A percentile compares a stretch with the other conserved stretches of the same genome.
These are phyloP conservation scores for Rubia balearica DNA, from an alignment of 305 asterid species.

Conservation along the genomic window DNA sequence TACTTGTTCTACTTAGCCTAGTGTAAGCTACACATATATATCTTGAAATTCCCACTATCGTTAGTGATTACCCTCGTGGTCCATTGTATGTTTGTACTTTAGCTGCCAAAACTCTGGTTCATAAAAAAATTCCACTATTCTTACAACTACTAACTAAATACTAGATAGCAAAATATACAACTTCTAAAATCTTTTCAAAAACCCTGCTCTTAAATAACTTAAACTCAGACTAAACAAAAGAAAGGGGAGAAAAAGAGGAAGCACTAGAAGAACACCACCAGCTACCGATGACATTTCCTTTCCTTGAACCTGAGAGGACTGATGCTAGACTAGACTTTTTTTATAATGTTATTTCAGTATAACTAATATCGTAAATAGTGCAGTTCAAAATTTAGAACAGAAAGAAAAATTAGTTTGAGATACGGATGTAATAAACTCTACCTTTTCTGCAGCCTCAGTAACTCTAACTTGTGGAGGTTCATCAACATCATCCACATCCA, in stretches of 20 bases:
- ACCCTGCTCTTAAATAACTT: not conserved
- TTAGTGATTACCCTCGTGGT: not conserved
- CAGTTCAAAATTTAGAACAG: not conserved
- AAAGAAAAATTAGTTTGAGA: not conserved
- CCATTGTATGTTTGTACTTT: not conserved
- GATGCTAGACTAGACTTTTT: not conserved
- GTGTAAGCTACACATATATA: not conserved
- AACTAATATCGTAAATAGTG: not conserved
- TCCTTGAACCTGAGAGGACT: not conserved
- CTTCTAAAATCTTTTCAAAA: not conserved
- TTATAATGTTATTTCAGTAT: not conserved
- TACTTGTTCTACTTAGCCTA: not conserved
- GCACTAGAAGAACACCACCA: not conserved
- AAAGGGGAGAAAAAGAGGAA: too few species aligned
- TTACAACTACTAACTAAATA: not conserved
- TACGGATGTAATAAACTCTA: constrained; percentile 19
- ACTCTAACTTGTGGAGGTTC: constrained; percentile 45
- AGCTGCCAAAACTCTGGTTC: not conserved
- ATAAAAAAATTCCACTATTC: not conserved
- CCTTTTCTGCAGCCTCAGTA: constrained; percentile 84
- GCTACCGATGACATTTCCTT: not conserved
- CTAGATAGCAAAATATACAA: not conserved
- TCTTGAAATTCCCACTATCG: not conserved
- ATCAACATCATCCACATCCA: constrained; percentile 43
- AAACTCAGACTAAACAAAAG: not conserved